Evolutionary conservation across 208 protist species (phyloP), one percentile per base, ranked within the genome.

Genomic region (Crithidia brevicula): DNA sequence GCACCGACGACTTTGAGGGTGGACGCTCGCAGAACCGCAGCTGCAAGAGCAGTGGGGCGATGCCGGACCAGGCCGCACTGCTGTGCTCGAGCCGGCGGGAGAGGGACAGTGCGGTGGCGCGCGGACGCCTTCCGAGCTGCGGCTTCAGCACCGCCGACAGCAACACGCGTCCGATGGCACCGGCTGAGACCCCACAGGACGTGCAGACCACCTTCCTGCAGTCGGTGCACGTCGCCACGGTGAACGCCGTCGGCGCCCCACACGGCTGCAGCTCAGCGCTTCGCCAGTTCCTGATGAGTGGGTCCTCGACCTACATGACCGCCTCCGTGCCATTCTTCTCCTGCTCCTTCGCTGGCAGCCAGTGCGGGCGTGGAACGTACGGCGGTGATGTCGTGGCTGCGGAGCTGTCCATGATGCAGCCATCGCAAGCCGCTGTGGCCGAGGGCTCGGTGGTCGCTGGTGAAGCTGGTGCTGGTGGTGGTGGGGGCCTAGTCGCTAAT

Each of bases 121-220:
- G 22, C 3, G 2, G 61, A n/a, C 34, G 61, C 13, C 31, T 57
- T 45, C 45, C 36, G 0, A 58, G 61, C 50, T 15, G 45, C 33
- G 61, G 49, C 45, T 57, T 47, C 61, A 67, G 49, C 33, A 34
- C 23, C 43, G 10, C 28, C 43, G 58, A 52, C 43, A 63, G 58
- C 58, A 13, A 23, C 58, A 43, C 18, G 1, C 58, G n/a, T 0
- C 31, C 58, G 15, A n/a, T n/a, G 8, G 53, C 42, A 20, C 45
- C 52, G 36, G 5, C 20, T 43, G 40, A 51, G 15, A 23, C 40
- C n/a, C 10, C 40, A 0, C 28, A 43, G 1, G 70, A 52, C 27
- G 56, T 15, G 23, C 62, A 25, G n/a, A 18, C 27, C 1, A 65
- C 56, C 4, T 69, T 69, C 40, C 28, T 65, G 36, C 62, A 64